Evolutionary conservation across 139 green algal genomes (phyloP).

Genomic region (Chlamydomonas asymmetrica): DNA sequence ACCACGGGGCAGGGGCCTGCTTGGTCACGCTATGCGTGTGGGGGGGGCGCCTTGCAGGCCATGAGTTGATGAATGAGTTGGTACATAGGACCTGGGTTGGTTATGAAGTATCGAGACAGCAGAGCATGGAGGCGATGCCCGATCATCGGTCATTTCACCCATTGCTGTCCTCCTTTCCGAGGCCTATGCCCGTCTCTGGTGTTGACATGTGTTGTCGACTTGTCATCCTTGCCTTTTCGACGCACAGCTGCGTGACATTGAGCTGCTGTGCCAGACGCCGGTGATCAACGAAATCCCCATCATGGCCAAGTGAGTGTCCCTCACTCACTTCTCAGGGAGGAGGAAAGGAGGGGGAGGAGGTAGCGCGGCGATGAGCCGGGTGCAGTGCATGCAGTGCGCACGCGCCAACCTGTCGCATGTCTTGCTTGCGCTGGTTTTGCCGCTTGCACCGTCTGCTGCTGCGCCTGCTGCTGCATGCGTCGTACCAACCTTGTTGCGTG

Average conservation of each 20-base stretch:
- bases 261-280: constrained; percentile 93
- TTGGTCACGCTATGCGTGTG: too few species aligned
- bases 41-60: too few species aligned
- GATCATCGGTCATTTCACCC: background rate
- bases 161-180: background rate
- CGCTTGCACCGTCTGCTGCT: background rate
- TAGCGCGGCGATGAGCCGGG: too few species aligned
- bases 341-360: too few species aligned
- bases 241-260: constrained; percentile 96
- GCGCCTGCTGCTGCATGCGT: background rate
- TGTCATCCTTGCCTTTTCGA: constrained; percentile 89
- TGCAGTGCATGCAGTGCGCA: too few species aligned
- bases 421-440: background rate
- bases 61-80: constrained; percentile 1
- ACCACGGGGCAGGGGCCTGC: too few species aligned
- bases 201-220: too few species aligned
- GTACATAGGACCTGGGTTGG: background rate
- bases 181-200: too few species aligned
- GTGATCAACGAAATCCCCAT: constrained; percentile 33
- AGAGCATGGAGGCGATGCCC: background rate
- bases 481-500: too few species aligned
- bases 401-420: too few species aligned
- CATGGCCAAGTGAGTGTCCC: background rate
- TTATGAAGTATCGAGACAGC: background rate
- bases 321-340: background rate